Conservation (phyloP, 805 yeast genomes). For the Jamesozyma piceae region DNA sequence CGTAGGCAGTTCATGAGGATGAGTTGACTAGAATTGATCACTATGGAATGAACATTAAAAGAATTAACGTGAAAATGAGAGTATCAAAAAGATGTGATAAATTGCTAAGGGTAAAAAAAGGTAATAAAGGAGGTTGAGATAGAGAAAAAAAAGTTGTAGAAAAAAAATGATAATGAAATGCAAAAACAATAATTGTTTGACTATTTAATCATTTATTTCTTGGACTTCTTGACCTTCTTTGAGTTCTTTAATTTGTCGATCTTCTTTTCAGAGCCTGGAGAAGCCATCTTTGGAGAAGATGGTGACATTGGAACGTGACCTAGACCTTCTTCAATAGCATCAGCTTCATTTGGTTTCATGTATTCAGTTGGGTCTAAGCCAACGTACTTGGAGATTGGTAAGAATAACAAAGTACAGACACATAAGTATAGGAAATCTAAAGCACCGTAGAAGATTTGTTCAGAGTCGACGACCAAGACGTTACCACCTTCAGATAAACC, state of each 20-base stretch:
- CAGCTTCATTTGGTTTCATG: constrained; percentile 2
- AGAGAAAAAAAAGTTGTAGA: neutral
- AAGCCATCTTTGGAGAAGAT: constrained; percentile 11
- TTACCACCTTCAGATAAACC: constrained; percentile 51
- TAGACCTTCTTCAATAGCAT: constrained; percentile 4
- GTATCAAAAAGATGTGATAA: too few relatives aligned
- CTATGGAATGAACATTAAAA: too few relatives aligned
- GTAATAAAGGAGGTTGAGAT: neutral
- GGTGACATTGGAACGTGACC: constrained; percentile 6
- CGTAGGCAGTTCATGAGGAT: too few relatives aligned
- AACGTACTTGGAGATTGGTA: constrained; percentile 15
- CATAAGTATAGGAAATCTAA: constrained; percentile 42
- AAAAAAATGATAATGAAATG: too few relatives aligned
- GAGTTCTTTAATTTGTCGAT: constrained; percentile 7
- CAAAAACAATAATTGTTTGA: too few relatives aligned
- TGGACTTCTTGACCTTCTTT: constrained; percentile 14
- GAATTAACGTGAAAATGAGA: too few relatives aligned
- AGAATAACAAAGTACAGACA: constrained; percentile 17
- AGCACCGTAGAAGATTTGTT: constrained; percentile 50
- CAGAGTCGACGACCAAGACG: constrained; percentile 48
- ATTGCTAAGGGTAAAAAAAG: neutral
- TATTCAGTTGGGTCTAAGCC: constrained; percentile 21
- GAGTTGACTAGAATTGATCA: too few relatives aligned
- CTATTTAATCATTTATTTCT: constrained; percentile 2
- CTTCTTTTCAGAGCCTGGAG: constrained; percentile 3